Evolutionary conservation across 371 early-diverging fungal species (phyloP), one percentile per base, ranked within the genome.

Genomic region (Encephalitozoon romaleae): DNA sequence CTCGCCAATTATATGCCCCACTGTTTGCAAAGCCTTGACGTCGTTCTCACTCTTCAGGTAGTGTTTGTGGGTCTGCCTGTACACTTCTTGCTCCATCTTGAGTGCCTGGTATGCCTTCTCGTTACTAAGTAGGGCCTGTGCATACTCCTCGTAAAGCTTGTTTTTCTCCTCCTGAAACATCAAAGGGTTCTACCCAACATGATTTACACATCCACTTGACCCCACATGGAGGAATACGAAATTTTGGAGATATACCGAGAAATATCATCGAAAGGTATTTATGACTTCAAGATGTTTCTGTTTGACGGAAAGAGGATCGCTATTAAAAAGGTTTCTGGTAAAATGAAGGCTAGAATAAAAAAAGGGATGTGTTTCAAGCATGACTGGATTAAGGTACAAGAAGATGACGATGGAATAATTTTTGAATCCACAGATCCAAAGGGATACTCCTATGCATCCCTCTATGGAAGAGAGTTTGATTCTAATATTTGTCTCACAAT

Each of bases 1-100:
- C 84, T 98, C 98, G 54, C 95, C 99, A 79, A 98, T 93, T 72
- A 95, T 96, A 84, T 96, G 98, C 5, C 99, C 99, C 30, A 98
- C 94, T 81, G 92, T 92, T 86, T 97, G 96, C 55, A 98, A 82
- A 0, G 97, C 94, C 83, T 96, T 94, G 72, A 98, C 89, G 83
- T 97, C 96, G 74, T 93, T 91, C 84, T 98, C 99, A 4, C 94
- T 90, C 82, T 96, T 95, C 77, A 93, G 89, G 83, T 88, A 95
- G 90, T 90, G 77, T 89, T 90, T 80, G 90, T 94, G 59, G 91
- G 88, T 30, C 89, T 85, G 77, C 90, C 88, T 73, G 92, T 88
- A 67, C 89, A 78, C 63, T 9, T 76, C 75, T 84, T 73, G 88
- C 92, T 94, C 86, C 70, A 92, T 92, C 88, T 94, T 94, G 32